Evolutionary conservation across 768 basidiomycete species (phyloP), one percentile per base, ranked within the genome.

Genomic region (Tylopilus subfusipes): DNA sequence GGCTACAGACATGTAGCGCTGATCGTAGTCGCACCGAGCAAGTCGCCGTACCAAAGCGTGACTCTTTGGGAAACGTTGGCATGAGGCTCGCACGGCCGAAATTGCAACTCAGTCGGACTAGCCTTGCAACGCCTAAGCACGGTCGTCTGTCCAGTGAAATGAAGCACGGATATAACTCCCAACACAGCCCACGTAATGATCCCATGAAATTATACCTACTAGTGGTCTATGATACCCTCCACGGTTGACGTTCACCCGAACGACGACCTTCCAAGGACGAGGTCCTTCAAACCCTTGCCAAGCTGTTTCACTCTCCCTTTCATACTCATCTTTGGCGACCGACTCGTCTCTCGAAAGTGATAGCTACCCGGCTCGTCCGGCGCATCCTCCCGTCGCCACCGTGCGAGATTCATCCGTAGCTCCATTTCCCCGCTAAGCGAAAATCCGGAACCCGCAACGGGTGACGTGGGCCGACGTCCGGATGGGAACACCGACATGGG

Each of bases 381-480:
- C 22, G 66, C 65, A 39, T 72, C 55, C 43, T 69, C 68, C 43
- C 49, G 63, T 49, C 66, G 62, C 62, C 72, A 68, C 56, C 67
- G 66, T 10, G 81, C 81, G 33, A 82, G 65, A 2, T 78, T 76
- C 80, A 83, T 82, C 58, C 77, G 72, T 68, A 83, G 57, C 63
- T 84, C 82, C 50, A 78, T 80, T 67, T 83, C 80, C 12, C 82
- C 82, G 50, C 81, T 84, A 59, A 84, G 70, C 52, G 82, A 84
- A 63, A 74, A 82, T 14, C 82, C 82, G 14, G 67, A 63, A 33
- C 60, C 25, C 5, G 56, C 24, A 12, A 50, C 52, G 1, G 65
- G 54, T 27, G 64, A 56, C 42, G 58, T 57, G 40, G 59, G 49
- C 48, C 56, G 59, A 36, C 57, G 33, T 34, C 33, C 62, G 36